These are phyloP conservation scores for Hysterangium stoloniferum DNA, from an alignment of 768 basidiomycete species.

Conservation along the genomic window DNA sequence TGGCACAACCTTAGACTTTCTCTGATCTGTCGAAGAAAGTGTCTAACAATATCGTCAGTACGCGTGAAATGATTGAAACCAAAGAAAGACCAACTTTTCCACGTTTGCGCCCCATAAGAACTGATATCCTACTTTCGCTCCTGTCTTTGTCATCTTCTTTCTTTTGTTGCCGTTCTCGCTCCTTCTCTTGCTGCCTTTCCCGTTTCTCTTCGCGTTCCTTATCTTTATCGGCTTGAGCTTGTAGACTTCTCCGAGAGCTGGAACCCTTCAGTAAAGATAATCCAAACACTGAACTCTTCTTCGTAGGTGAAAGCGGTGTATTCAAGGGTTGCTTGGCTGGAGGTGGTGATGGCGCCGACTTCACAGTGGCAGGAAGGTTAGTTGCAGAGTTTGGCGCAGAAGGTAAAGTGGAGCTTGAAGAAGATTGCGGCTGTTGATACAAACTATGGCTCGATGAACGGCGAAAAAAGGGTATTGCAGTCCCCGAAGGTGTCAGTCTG, in stretches of 20 bases:
- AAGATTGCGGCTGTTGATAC: conserved; percentile 13
- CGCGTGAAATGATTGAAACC: not conserved
- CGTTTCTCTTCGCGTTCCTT: conserved; percentile 42
- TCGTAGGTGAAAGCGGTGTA: conserved; percentile 47
- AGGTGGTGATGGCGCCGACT: conserved; percentile 20
- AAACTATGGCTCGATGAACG: conserved; percentile 74
- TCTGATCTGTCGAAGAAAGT: conserved; percentile 72
- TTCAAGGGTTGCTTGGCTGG: conserved; percentile 48
- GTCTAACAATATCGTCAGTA: conserved; percentile 44
- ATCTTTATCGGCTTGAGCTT: conserved; percentile 50
- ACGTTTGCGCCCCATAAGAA: conserved; percentile 79
- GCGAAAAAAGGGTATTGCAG: conserved; percentile 89
- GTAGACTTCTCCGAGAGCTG: conserved; percentile 72
- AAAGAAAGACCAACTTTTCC: conserved; percentile 62
- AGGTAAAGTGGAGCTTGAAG: conserved; percentile 38
- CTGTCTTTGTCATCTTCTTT: conserved; percentile 79
- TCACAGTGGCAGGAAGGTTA: conserved; percentile 1
- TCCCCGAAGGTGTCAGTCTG: conserved; percentile 82
- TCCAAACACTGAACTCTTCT: conserved; percentile 78
- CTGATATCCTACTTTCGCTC: conserved; percentile 84
- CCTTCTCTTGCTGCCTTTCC: conserved; percentile 44
- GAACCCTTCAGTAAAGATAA: conserved; percentile 79
- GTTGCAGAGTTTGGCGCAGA: conserved; percentile 33
- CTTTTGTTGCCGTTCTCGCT: conserved; percentile 38
- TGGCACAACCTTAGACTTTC: conserved; percentile 55